Conservation (phyloP, 1,284 basidiomycete genomes). For the Tremellales sp. region DNA sequence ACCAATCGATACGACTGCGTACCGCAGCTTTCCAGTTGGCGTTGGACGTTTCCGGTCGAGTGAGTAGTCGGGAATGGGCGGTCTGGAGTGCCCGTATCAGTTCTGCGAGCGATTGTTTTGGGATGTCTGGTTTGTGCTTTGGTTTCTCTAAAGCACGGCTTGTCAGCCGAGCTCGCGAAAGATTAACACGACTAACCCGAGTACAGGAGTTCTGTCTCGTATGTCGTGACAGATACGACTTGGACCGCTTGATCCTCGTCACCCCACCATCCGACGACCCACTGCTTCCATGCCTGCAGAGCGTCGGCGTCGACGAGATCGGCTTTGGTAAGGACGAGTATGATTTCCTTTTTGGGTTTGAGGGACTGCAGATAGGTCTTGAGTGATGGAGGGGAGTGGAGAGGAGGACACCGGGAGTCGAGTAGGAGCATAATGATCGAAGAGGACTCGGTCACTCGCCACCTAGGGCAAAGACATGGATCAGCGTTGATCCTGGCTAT, state of each 20-base stretch:
- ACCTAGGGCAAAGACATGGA: slow-evolving; percentile 55
- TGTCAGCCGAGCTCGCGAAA: not conserved
- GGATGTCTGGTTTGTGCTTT: slow-evolving; percentile 62
- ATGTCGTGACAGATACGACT: slow-evolving; percentile 71
- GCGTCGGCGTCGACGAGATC: slow-evolving; percentile 65
- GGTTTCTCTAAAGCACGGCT: slow-evolving; percentile 17
- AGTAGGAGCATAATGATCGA: slow-evolving; percentile 78
- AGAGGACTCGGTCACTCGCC: slow-evolving; percentile 81
- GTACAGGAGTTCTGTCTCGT: slow-evolving; percentile 54
- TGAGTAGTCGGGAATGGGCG: slow-evolving; percentile 64
- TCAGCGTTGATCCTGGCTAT: not conserved
- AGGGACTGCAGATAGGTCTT: slow-evolving; percentile 51
- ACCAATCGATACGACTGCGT: slow-evolving; percentile 67
- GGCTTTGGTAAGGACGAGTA: slow-evolving; percentile 79
- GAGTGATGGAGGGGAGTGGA: slow-evolving; percentile 56
- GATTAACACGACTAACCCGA: slow-evolving; percentile 9
- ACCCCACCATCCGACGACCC: slow-evolving; percentile 57
- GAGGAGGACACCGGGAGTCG: slow-evolving; percentile 75
- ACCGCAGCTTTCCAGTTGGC: slow-evolving; percentile 65
- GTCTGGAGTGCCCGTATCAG: slow-evolving; percentile 65
- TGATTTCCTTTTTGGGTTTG: slow-evolving; percentile 56
- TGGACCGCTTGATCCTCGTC: slow-evolving; percentile 34
- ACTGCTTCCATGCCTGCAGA: slow-evolving; percentile 63
- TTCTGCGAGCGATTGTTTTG: slow-evolving; percentile 50
- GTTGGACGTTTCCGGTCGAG: slow-evolving; percentile 64